Base-by-base conservation (phyloP, 1,139 yeast genomes). In the Chernovozyma aurita region DNA sequence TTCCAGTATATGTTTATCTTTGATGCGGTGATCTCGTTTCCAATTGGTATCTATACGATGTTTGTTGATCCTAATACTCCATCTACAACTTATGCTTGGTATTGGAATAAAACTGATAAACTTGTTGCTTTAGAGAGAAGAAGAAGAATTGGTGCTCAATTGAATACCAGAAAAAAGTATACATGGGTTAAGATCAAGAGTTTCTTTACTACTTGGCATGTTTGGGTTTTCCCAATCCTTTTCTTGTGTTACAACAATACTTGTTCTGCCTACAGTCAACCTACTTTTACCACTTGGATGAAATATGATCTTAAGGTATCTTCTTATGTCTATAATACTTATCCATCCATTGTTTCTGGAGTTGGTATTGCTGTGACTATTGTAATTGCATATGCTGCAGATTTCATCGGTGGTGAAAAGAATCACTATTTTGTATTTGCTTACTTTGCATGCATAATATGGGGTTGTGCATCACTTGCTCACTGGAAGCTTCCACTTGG, bases 241-340 rank as follows among this genome's bases (percentile, higher is more conserved):
- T 74, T 72, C 47, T 58, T 74, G 41, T 62, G 73, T 21, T 76
- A 71, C 53, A 75, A 76, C 50, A 73, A 73, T 45, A 34, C 71
- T 3, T 58, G 75, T 52, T 45, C 65, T 18, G 74, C 77, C 8
- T 50, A 32, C 15, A 24, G 52, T 9, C 76, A 73, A 45, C 78
- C 78, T 1, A 63, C 79, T 0, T 73, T 76, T 48, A 70, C 73
- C 37, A 57, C 70, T 7, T 76, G 79, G 79, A 71, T 76, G 66
- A 75, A 74, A 48, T 37, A 47, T 11, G 57, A 54, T n/a, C 51
- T 73, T 35, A 52, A 62, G 17, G 54, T 70, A 35, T 54, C 70
- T 0, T 58, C 75, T 0, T 51, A 52, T 9, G 48, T 57, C 21
- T 76, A 74, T 49, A 75, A 76, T 46, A 64, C 65, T 4, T 73